phyloP scores from a whole-genome alignment of 2,329 filamentous ascomycete genomes.

The Aaosphaeria pasadenensis region DNA sequence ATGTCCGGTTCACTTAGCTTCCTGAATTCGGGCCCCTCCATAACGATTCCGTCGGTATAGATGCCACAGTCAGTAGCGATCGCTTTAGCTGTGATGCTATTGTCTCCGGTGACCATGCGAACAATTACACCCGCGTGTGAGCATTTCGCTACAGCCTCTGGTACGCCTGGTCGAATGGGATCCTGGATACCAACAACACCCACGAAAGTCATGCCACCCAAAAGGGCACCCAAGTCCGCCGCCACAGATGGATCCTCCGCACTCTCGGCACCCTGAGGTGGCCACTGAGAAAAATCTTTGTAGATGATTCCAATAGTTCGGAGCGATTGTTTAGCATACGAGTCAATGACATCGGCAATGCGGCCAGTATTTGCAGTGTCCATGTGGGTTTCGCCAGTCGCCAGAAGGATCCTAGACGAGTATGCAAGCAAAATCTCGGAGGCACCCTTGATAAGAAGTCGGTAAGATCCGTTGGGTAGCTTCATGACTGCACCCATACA shows the following conservation, averaged over 20 bases:
- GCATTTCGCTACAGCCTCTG: conserved; percentile 65
- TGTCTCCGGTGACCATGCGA: conserved; percentile 80
- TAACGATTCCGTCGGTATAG: conserved; percentile 63
- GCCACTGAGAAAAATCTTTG: conserved; percentile 40
- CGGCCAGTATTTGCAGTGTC: conserved; percentile 9
- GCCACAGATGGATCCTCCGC: conserved; percentile 10
- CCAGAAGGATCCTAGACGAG: conserved; percentile 7
- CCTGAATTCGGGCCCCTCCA: conserved; percentile 74
- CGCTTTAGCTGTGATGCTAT: conserved; percentile 69
- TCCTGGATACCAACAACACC: conserved; percentile 75
- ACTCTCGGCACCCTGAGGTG: conserved; percentile 20
- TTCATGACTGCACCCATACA: conserved; percentile 56
- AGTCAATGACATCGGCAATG: conserved; percentile 28
- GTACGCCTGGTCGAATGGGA: conserved; percentile 69
- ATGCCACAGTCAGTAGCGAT: conserved; percentile 76
- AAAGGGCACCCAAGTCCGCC: conserved; percentile 65
- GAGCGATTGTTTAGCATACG: conserved; percentile 39
- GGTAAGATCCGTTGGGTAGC: conserved; percentile 45
- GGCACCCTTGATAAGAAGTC: conserved; percentile 56
- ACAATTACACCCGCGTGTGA: conserved; percentile 71
- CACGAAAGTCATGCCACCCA: conserved; percentile 65
- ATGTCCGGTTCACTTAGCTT: conserved; percentile 64
- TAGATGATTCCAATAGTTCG: conserved; percentile 41
- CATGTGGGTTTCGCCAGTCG: conserved; percentile 9
- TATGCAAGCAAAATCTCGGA: conserved; percentile 53